Conservation (phyloP, 1,284 basidiomycete genomes). For the Cutaneotrichosporon arboriforme region DNA sequence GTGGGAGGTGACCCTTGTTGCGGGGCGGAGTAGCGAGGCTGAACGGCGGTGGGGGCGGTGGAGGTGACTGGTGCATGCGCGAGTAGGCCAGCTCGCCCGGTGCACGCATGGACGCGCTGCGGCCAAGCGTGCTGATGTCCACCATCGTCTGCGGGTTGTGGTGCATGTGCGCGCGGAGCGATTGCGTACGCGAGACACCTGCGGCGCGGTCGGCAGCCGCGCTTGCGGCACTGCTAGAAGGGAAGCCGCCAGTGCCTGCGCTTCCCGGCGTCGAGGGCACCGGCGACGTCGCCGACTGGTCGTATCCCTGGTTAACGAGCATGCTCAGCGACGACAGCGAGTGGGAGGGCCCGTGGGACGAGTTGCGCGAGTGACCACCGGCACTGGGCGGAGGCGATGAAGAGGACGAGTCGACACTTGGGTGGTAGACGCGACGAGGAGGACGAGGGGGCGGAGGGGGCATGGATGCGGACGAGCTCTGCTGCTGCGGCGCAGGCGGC, state of each 20-base stretch:
- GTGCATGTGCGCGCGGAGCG: slow-evolving; percentile 34
- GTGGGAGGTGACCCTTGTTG: slow-evolving; percentile 33
- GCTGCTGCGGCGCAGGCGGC: background rate
- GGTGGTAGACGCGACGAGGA: slow-evolving; percentile 30
- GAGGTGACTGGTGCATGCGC: slow-evolving; percentile 9
- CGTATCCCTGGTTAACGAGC: slow-evolving; percentile 13
- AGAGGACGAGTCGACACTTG: slow-evolving; percentile 12
- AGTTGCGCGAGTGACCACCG: slow-evolving; percentile 25
- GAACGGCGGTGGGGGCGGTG: slow-evolving; percentile 28
- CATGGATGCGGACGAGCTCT: slow-evolving; percentile 2
- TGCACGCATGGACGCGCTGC: slow-evolving; percentile 37
- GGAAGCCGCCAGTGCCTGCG: background rate
- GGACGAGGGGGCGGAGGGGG: slow-evolving; percentile 36
- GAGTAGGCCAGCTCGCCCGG: slow-evolving; percentile 30
- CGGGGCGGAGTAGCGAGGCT: slow-evolving; percentile 39
- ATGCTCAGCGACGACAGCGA: slow-evolving; percentile 39
- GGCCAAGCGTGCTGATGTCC: slow-evolving; percentile 25
- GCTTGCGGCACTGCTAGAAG: background rate
- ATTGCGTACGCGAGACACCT: slow-evolving; percentile 40
- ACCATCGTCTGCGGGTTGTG: slow-evolving; percentile 22
- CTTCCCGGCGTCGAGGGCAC: slow-evolving; percentile 7
- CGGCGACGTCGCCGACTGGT: slow-evolving; percentile 12
- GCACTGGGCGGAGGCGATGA: slow-evolving; percentile 16
- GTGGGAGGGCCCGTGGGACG: slow-evolving; percentile 27
- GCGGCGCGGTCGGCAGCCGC: slow-evolving; percentile 10